A percentile compares a stretch with the other conserved stretches of the same genome.
These are phyloP conservation scores for Neonectria coccinea DNA, from an alignment of 2,329 filamentous ascomycete species.

Conservation along the genomic window DNA sequence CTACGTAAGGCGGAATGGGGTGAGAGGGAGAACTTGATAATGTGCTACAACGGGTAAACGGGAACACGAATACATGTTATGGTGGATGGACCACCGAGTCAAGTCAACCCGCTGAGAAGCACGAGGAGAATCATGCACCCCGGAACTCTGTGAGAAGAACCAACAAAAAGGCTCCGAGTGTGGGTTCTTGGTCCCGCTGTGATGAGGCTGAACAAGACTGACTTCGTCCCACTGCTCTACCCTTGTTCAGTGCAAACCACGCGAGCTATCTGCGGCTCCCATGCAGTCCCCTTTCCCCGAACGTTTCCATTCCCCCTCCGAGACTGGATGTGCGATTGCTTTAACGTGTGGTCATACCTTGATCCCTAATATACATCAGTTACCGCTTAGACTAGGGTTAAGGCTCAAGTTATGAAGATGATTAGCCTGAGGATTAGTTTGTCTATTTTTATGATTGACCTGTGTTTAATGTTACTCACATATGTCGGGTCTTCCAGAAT, in stretches of 20 bases:
- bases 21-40: neutral
- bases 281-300: constrained; percentile 13
- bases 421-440: no score
- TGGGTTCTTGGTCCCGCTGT: neutral
- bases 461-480: no score
- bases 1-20: neutral
- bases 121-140: neutral
- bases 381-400: no score
- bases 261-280: constrained; percentile 11
- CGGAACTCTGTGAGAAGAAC: neutral
- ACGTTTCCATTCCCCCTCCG: neutral
- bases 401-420: no score
- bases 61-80: neutral
- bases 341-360: no score
- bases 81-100: neutral
- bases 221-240: neutral
- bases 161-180: neutral
- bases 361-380: no score
- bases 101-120: neutral
- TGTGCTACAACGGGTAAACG: neutral
- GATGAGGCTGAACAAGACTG: neutral
- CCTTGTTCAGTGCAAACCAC: neutral
- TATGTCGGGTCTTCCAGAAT: no score
- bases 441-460: no score
- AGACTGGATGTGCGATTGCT: no score